Base-by-base conservation (phyloP, 768 basidiomycete species). In the Leucogyrophana mollusca region DNA sequence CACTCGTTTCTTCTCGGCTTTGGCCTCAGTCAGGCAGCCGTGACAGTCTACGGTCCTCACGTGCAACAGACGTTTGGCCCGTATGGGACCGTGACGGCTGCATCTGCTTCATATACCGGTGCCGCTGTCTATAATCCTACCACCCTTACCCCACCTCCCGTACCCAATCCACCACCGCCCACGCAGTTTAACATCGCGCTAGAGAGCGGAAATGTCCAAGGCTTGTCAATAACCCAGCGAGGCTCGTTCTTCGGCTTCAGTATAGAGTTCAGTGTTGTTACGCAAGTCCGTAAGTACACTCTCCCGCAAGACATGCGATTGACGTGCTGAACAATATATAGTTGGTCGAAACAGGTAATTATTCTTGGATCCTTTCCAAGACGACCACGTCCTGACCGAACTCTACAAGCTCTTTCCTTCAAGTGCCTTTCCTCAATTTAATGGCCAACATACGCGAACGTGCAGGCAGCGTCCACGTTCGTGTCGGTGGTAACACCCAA, bases 401-500 rank as follows among this genome's bases (percentile, higher is more conserved):
- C 18, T 4, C 20, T 7, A 11, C 34, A 45, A 83, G 81, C 33
- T 69, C 79, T 5, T 65, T 72, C 18, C 55, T 82, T 11, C 72
- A 77, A 37, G 75, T 84, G 32, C 75, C 82, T 0, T 89, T 90
- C 67, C 75, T 90, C n/a, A 91, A 92, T 59, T 71, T 90, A 23
- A 79, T 93, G 73, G 73, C 79, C 4, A 85, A 87, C 51, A 69
- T 93, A n/a, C 72, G 71, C 39, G 71, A 78, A 53, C 75, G 90
- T 21, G 77, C 78, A 3, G 87, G 87, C 3, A 56, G 64, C 1
- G 79, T 88, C 6, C 65, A 74, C 10, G 64, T 90, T n/a, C 79
- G 89, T 41, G 71, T 91, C 1, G 89, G 90, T 20, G 89, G 89
- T 37, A 91, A 91, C 64, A 83, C 85, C 0, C 90, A 91, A 58